Base-by-base conservation (phyloP, 2,329 filamentous ascomycete genomes). In the Thielaviopsis euricoi region DNA sequence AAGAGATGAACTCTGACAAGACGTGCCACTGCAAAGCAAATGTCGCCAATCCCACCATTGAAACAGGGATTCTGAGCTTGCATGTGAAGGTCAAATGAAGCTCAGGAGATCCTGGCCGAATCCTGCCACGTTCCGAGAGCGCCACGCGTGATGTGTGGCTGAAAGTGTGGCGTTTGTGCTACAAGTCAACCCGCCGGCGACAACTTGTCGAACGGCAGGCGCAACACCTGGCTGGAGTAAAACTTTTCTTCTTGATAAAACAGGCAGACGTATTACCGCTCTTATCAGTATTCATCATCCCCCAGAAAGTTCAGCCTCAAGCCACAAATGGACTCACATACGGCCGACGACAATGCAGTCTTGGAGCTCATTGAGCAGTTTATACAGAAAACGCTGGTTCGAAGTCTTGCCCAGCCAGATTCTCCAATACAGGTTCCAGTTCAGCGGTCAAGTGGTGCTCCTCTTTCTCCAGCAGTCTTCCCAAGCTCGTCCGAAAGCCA, bases 81-180 rank as follows among this genome's bases (percentile, higher is more conserved):
- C 40, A 46, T 46, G 40, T 9, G 4, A 4, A 26, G 4, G 25
- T 9, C 9, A n/a, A n/a, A n/a, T 46, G 40, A 19, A 46, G 15
- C 9, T 51, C 22, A 51, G 49, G 49, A n/a, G 49, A 25, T 51
- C 49, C 17, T 46, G n/a, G n/a, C n/a, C n/a, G n/a, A 46, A 17
- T 46, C 6, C 40, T n/a, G n/a, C 22, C 21, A 51, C 15, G 25
- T 2, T 19, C 9, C 9, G 26, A 37, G 7, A 40, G 58, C 57
- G 25, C 51, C 26, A 46, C 51, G 49, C 25, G 6, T 26, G 6
- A 51, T 23, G 33, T 59, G 29, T 59, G 61, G 57, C 43, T 55
- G 43, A 7, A 49, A 17, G 17, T 51, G 57, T 55, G 40, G 57
- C 43, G 40, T 51, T 26, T 54, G 48, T 55, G 40, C 49, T 37